Evolutionary conservation across 1,284 basidiomycete genomes (phyloP).

Genomic region (Trichosporon coremiiforme): DNA sequence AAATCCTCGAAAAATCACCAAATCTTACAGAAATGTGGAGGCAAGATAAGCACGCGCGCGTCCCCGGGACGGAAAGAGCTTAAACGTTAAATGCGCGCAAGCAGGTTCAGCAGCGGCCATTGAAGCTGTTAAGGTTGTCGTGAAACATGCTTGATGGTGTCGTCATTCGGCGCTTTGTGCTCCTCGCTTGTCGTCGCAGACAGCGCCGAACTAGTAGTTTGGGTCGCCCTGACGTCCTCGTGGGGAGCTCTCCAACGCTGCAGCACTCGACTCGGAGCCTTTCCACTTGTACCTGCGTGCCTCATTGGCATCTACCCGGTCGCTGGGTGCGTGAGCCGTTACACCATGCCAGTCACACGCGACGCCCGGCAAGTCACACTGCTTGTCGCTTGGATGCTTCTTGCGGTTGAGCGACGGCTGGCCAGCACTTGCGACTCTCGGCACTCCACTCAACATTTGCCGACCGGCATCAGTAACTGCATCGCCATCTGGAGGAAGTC

Average conservation of each 20-base stretch:
- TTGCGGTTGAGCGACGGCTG: not conserved
- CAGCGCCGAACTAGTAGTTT: not conserved
- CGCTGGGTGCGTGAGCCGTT: not conserved
- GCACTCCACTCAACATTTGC: not conserved
- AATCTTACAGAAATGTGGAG: not conserved
- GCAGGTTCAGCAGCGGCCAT: conserved; percentile 6
- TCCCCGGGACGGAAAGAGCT: conserved; percentile 11
- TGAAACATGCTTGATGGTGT: conserved; percentile 8
- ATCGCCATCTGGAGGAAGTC: not conserved
- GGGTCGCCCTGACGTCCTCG: not conserved
- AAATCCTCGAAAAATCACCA: conserved; percentile 6
- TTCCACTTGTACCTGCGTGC: not conserved
- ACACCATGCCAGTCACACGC: not conserved
- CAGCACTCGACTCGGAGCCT: not conserved
- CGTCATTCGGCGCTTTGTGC: conserved; percentile 10
- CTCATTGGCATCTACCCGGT: not conserved
- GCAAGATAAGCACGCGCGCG: not conserved
- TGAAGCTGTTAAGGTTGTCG: conserved; percentile 6
- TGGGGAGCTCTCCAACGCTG: not conserved
- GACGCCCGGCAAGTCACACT: conserved; percentile 2
- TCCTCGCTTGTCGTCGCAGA: not conserved
- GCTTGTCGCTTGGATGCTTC: not conserved
- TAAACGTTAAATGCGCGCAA: not conserved
- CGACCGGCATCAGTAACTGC: not conserved
- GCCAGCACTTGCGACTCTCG: not conserved